These are phyloP conservation scores for Keithomyces neogunnii DNA, from an alignment of 2,329 filamentous ascomycete genomes.

Conservation along the genomic window DNA sequence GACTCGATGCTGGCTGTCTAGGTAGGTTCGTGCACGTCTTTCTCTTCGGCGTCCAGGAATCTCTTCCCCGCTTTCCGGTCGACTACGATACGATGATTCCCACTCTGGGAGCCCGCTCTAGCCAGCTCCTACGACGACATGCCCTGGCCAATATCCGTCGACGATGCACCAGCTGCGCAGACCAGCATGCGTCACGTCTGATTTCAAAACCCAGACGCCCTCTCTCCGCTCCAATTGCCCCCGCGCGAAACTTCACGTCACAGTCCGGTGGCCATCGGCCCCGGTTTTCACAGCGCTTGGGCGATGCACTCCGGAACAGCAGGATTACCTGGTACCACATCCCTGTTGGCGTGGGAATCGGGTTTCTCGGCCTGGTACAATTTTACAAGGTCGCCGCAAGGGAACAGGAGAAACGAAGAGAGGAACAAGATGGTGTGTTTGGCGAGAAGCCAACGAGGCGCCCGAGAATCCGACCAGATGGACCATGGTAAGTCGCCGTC, in stretches of 20 bases:
- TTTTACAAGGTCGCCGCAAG: constrained; percentile 64
- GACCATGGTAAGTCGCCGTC: constrained; percentile 59
- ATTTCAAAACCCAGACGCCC: constrained; percentile 13
- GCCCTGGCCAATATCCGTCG: constrained; percentile 19
- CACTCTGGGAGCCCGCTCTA: constrained; percentile 25
- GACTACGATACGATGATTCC: constrained; percentile 17
- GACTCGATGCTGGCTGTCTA: too few species aligned
- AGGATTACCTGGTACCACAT: constrained; percentile 84
- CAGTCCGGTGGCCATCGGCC: constrained; percentile 32
- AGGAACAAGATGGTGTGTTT: constrained; percentile 35
- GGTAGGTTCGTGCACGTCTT: not conserved
- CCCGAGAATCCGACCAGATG: constrained; percentile 65
- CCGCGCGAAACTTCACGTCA: constrained; percentile 23
- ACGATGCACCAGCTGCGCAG: constrained; percentile 20
- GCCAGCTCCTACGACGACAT: constrained; percentile 23
- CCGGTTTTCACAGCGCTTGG: constrained; percentile 43
- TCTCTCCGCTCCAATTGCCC: constrained; percentile 13
- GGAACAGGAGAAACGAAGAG: constrained; percentile 41
- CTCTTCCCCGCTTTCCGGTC: not conserved
- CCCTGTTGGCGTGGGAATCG: constrained; percentile 76
- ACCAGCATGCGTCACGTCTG: constrained; percentile 8
- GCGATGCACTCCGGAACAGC: constrained; percentile 39
- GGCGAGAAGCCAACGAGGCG: constrained; percentile 40
- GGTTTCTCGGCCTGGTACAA: constrained; percentile 73
- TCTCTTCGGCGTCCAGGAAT: not conserved